Evolutionary conservation across 1,139 yeast genomes (phyloP), one percentile per base, ranked within the genome.

Genomic region (Candida albicans): DNA sequence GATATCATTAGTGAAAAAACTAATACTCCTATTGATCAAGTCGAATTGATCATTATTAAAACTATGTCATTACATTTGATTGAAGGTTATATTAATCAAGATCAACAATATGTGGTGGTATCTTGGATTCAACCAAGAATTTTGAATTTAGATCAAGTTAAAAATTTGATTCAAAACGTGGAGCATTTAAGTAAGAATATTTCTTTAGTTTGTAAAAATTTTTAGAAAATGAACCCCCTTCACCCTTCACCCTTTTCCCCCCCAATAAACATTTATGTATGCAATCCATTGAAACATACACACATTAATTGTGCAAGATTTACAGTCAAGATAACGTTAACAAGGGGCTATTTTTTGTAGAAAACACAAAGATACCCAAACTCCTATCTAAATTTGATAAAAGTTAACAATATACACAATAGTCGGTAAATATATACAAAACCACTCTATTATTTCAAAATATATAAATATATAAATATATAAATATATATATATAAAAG

Each of bases 101-200:
- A 90, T 40, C 80, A 81, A 44, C 80, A 84, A 60, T 68, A 84
- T 10, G 87, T 93, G 50, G 81, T 86, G 26, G 83, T 93, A 43
- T 82, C 88, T 18, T 93, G 99, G 98, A 84, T 91, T 50, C 98
- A 93, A 69, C 98, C 99, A 44, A 79, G 98, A 58, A 88, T 90
- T 44, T 84, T 93, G 75, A 88, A 88, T 59, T 76, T 74, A 55
- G 79, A 78, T 40, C 98, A 93, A 71, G 87, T 91, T 48, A 79
- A 75, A 45, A 76, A 77, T 45, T 89, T 93, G 85, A 29, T 29
- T 29, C 12, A 29, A 29, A 29, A 29, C 11, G 32, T 29, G 32
- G 32, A 29, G 14, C n/a, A 29, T 29, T 29, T 29, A 7, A 29
- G 32, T 29, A 29, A 29, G 14, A 29, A 29, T 12, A 29, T 29